Percentiles rank a stretch among this genome's conserved stretches.
Conservation (phyloP, 495 filamentous ascomycete genomes). For the Penicillium bialowiezense region DNA sequence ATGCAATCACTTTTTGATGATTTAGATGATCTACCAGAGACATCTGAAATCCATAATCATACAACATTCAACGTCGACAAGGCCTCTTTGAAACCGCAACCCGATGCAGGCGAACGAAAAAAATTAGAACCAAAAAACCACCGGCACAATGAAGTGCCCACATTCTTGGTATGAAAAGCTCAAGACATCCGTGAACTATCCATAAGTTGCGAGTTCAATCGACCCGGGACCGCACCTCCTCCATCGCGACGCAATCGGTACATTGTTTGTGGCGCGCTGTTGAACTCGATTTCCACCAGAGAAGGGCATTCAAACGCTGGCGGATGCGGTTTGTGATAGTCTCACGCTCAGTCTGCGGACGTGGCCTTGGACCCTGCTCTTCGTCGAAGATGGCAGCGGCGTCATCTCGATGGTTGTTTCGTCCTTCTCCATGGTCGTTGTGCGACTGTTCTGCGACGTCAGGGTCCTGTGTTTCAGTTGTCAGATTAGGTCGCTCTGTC, state of each 20-base stretch:
- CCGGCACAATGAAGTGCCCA: conserved; percentile 45
- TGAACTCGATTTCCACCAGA: conserved; percentile 12
- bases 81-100: conserved; percentile 10
- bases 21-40: conserved; percentile 41
- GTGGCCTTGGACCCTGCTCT: conserved; percentile 31
- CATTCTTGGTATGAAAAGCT: conserved; percentile 41
- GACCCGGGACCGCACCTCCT: neutral
- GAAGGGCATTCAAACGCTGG: conserved; percentile 17
- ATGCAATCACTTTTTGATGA: conserved; percentile 42
- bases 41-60: conserved; percentile 18
- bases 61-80: conserved; percentile 14
- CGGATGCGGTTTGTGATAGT: conserved; percentile 19
- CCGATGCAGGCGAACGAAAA: conserved; percentile 13
- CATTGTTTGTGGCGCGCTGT: conserved; percentile 1
- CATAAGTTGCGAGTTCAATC: neutral
- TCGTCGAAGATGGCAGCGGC: conserved; percentile 26
- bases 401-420: conserved; percentile 24
- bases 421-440: conserved; percentile 31
- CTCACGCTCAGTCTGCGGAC: conserved; percentile 35
- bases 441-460: conserved; percentile 35
- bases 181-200: neutral
- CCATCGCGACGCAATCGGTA: neutral
- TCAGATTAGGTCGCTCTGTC: conserved; percentile 28
- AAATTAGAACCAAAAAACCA: conserved; percentile 29
- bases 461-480: conserved; percentile 35